phyloP scores from a whole-genome alignment of 2,329 filamentous ascomycete genomes.

The Myriosclerotinia duriaeana region DNA sequence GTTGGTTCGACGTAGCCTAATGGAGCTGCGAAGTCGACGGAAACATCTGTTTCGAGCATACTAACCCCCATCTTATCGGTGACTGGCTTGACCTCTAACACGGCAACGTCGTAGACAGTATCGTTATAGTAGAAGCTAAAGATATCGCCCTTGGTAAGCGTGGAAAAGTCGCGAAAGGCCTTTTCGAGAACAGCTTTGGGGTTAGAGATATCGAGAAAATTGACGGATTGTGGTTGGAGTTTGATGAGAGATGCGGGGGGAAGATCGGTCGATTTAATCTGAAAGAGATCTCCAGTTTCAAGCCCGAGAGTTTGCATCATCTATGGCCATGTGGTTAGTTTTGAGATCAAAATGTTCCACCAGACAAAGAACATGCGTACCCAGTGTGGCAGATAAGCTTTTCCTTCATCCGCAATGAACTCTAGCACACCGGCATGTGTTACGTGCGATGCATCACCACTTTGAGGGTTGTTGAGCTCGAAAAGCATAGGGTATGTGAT shows the following conservation, averaged over 20 bases:
- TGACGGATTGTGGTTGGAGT: constrained; percentile 87
- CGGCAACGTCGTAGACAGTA: constrained; percentile 86
- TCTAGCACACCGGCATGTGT: constrained; percentile 95
- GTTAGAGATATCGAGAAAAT: constrained; percentile 95
- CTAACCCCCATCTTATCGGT: constrained; percentile 82
- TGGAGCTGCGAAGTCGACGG: constrained; percentile 92
- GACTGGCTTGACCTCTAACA: constrained; percentile 88
- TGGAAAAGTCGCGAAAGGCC: constrained; percentile 93
- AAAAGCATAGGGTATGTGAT: constrained; percentile 98
- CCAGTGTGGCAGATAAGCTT: constrained; percentile 95
- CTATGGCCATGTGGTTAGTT: constrained; percentile 46
- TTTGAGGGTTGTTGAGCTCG: constrained; percentile 87
- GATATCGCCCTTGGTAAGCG: constrained; percentile 86
- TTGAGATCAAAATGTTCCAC: background rate
- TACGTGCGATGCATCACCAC: constrained; percentile 59
- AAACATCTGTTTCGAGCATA: constrained; percentile 93
- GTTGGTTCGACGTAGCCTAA: constrained; percentile 92
- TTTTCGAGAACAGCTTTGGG: constrained; percentile 97
- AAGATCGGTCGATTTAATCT: constrained; percentile 92
- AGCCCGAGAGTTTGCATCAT: constrained; percentile 91
- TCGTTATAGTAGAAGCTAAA: constrained; percentile 99
- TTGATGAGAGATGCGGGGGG: constrained; percentile 92
- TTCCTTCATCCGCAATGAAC: constrained; percentile 95
- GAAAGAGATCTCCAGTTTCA: constrained; percentile 89
- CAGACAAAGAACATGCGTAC: constrained; percentile 48